phyloP scores from a whole-genome alignment of 2,329 filamentous ascomycete genomes.

The Tolypocladium ophioglossoides region DNA sequence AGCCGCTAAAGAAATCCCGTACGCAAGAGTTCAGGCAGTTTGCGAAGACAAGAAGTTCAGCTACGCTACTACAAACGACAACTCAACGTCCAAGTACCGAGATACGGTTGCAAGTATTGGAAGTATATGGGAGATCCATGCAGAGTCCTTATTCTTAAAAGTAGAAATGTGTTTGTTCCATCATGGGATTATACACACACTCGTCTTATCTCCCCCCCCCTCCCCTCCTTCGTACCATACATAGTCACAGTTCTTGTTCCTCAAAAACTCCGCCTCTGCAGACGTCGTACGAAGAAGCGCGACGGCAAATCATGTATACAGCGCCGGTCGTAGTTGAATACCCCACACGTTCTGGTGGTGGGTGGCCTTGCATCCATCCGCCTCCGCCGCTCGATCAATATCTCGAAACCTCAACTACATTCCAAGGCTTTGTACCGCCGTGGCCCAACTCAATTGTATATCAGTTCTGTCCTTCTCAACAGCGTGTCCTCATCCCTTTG shows the following conservation, averaged over 20 bases:
- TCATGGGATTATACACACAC: not conserved
- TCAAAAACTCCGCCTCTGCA: no score
- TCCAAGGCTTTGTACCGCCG: no score
- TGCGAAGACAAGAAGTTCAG: no score
- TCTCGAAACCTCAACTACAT: not conserved
- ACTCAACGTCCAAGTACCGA: not conserved
- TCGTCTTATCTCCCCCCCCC: not conserved
- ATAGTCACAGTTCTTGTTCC: not conserved
- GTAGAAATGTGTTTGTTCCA: not conserved
- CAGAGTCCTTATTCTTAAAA: not conserved
- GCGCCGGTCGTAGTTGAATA: not conserved
- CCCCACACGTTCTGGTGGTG: not conserved
- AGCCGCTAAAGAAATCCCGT: not conserved
- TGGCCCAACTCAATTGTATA: not conserved
- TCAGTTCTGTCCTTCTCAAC: no score
- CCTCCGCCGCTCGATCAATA: not conserved
- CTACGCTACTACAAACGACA: not conserved
- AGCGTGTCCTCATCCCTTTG: no score
- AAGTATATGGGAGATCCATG: not conserved
- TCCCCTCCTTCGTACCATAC: not conserved
- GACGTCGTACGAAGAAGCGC: no score
- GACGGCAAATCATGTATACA: not conserved
- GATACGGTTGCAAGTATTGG: not conserved
- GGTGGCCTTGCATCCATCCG: not conserved
- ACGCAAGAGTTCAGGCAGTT: not conserved